Percentiles rank a stretch among this genome's conserved stretches.
These are phyloP conservation scores for Salix koriyanagi DNA, from an alignment of 345 rosid genomes.

Conservation along the genomic window DNA sequence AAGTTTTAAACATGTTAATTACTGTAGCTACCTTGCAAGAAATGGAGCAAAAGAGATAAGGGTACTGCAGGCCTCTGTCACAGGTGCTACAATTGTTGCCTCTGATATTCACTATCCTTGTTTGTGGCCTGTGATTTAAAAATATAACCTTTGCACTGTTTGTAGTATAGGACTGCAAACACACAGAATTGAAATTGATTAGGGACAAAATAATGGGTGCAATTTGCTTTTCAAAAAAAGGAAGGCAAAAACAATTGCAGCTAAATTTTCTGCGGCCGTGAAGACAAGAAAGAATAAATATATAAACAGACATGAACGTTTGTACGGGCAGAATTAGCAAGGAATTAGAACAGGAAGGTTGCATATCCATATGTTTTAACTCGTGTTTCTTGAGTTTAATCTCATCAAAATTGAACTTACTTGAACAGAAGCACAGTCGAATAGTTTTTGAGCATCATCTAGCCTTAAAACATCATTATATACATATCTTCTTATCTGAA, in stretches of 20 bases:
- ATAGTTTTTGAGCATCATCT: slow-evolving; percentile 60
- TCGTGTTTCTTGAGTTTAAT: background rate
- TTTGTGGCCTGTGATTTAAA: slow-evolving; percentile 68
- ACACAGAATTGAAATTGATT: background rate
- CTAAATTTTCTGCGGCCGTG: background rate
- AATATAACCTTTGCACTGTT: slow-evolving; percentile 83
- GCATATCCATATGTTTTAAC: background rate
- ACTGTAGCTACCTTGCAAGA: slow-evolving; percentile 67
- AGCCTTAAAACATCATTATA: slow-evolving; percentile 73
- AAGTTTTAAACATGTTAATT: background rate
- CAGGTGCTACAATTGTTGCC: slow-evolving; percentile 69
- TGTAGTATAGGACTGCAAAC: slow-evolving; percentile 59
- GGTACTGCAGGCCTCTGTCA: slow-evolving; percentile 65
- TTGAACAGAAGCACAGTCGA: slow-evolving; percentile 78
- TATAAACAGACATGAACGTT: background rate
- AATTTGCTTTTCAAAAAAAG: background rate
- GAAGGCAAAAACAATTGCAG: background rate
- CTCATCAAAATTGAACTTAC: slow-evolving; percentile 27
- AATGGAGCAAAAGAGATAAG: slow-evolving; percentile 71
- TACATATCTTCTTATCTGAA: slow-evolving; percentile 84
- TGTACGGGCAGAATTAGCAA: background rate
- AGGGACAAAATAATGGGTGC: background rate
- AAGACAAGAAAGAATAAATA: background rate
- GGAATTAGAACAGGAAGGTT: background rate
- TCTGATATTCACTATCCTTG: slow-evolving; percentile 59